phyloP scores from a whole-genome alignment of 371 early-diverging fungal species.

The Actinomucor elegans region DNA sequence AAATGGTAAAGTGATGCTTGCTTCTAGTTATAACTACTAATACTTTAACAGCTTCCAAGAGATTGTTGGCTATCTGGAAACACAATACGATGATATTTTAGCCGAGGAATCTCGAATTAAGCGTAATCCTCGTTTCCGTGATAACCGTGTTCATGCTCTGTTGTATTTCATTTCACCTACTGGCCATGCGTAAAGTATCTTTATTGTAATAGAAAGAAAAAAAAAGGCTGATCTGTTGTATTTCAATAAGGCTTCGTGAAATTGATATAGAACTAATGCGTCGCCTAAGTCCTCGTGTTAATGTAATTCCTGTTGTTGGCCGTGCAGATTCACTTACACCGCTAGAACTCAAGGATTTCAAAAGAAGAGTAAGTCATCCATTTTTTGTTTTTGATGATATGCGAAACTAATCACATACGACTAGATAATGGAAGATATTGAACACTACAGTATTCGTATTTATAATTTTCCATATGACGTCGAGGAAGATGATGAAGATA shows the following conservation, averaged over 20 bases:
- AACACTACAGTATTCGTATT: constrained; percentile 89
- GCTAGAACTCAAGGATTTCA: constrained; percentile 76
- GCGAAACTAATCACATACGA: neutral
- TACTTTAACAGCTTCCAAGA: constrained; percentile 66
- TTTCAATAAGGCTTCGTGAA: constrained; percentile 86
- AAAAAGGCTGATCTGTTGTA: no score
- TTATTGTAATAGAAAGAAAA: neutral
- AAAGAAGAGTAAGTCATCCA: constrained; percentile 65
- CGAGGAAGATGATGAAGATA: constrained; percentile 89
- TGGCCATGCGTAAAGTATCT: constrained; percentile 77
- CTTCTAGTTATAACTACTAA: no score
- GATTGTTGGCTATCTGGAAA: constrained; percentile 91
- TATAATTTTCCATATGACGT: constrained; percentile 81
- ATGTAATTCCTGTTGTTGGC: constrained; percentile 92
- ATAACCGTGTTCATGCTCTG: constrained; percentile 96
- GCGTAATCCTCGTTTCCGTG: constrained; percentile 96
- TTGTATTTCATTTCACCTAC: constrained; percentile 98
- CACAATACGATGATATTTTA: constrained; percentile 94
- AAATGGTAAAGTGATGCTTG: no score
- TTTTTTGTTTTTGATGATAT: neutral
- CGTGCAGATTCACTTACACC: constrained; percentile 79
- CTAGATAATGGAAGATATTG: constrained; percentile 89
- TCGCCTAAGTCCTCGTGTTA: constrained; percentile 87
- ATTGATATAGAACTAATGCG: constrained; percentile 98
- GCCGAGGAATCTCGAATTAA: constrained; percentile 93